Conservation (phyloP, 2,329 filamentous ascomycete genomes). For the Meredithiella fracta region DNA sequence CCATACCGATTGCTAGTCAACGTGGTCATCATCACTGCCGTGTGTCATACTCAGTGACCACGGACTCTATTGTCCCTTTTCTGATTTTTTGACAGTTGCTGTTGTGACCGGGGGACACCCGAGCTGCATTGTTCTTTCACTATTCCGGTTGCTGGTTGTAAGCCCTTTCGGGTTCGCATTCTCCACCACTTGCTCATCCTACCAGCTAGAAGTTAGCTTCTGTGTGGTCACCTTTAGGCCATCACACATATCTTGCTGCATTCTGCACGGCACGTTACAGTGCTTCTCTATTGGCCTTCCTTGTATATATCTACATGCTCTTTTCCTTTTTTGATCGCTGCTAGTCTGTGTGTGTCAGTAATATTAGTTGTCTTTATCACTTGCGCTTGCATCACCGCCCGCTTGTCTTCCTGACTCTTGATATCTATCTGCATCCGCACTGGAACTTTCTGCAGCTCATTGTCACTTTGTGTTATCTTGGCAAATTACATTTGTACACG, state of each 20-base stretch:
- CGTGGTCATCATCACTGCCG: too few species aligned
- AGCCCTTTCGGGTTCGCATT: not conserved
- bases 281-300: not conserved
- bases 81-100: too few species aligned
- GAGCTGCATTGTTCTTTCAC: not conserved
- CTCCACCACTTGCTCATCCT: not conserved
- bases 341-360: not conserved
- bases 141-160: not conserved
- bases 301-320: not conserved
- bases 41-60: too few species aligned
- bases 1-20: too few species aligned
- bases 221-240: not conserved
- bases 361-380: not conserved
- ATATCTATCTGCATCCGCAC: not conserved
- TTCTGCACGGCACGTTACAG: conserved; percentile 2
- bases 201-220: too few species aligned
- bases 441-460: too few species aligned
- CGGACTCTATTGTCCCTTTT: too few species aligned
- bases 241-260: not conserved
- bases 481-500: not conserved
- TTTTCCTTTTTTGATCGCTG: not conserved
- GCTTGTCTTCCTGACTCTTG: not conserved
- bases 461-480: not conserved
- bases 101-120: too few species aligned
- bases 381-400: not conserved